A percentile compares a stretch with the other conserved stretches of the same genome.
Evolutionary conservation across 2,329 filamentous ascomycete species (phyloP).

Genomic region (Ramichloridium luteum): DNA sequence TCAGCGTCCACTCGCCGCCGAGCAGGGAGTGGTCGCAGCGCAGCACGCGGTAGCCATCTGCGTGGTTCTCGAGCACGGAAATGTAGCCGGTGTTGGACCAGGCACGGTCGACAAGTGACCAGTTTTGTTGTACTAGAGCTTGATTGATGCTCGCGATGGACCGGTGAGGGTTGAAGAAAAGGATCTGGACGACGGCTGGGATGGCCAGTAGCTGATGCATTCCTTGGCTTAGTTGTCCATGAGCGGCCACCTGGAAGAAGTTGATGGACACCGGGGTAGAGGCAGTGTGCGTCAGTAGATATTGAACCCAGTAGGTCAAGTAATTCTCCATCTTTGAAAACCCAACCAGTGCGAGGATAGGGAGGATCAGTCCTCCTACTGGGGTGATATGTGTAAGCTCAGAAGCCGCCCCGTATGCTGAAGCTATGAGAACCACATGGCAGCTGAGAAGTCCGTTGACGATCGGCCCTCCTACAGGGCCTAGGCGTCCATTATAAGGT

Average conservation of each 20-base stretch:
- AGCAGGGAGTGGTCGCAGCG: constrained; percentile 90
- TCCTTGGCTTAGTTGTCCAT: too few relatives aligned
- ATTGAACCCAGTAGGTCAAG: constrained; percentile 42
- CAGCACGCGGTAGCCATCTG: constrained; percentile 64
- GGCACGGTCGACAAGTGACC: constrained; percentile 63
- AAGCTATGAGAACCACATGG: constrained; percentile 37
- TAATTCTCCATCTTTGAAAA: too few relatives aligned
- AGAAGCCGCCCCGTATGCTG: constrained; percentile 27
- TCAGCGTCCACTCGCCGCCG: constrained; percentile 77
- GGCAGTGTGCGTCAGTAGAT: constrained; percentile 29
- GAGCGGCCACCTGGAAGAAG: not conserved
- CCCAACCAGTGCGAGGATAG: too few relatives aligned
- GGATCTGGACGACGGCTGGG: constrained; percentile 61
- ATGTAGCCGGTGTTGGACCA: constrained; percentile 89
- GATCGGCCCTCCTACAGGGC: constrained; percentile 59
- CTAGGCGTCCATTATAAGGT: constrained; percentile 51
- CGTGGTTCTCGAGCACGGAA: constrained; percentile 68
- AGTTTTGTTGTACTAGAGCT: constrained; percentile 53
- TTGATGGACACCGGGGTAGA: not conserved
- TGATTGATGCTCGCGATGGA: constrained; percentile 46
- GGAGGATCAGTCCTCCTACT: constrained; percentile 9
- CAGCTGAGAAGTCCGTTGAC: constrained; percentile 63
- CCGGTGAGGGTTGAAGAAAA: constrained; percentile 62
- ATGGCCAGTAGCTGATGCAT: constrained; percentile 51
- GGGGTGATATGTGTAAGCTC: too few relatives aligned